Base-by-base conservation (phyloP, 1,284 basidiomycete genomes). In the Thecaphora thlaspeos region DNA sequence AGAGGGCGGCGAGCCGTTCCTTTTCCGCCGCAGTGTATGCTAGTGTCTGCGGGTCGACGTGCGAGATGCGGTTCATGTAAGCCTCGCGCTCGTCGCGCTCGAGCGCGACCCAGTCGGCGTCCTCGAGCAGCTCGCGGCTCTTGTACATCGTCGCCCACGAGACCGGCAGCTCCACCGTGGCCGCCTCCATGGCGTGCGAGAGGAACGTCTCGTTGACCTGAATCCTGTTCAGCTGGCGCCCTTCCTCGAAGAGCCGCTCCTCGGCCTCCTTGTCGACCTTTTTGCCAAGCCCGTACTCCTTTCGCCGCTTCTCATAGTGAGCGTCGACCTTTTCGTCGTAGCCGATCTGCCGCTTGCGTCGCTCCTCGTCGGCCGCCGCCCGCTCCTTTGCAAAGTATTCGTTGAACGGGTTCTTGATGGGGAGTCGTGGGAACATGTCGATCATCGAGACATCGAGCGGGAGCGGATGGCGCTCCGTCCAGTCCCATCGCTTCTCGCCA, bases 41-140 rank as follows among this genome's bases (percentile, higher is more conserved):
- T 3, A 18, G 14, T 12, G n/a, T 14, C 2, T n/a, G 4, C 5
- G 61, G 55, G 8, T 46, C 41, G 19, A 30, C 32, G 10, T n/a
- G 1, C 4, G 50, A 38, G 0, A 36, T 47, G 12, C 61, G 41
- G 10, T 18, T 17, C 24, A 47, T 41, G 17, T 47, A 64, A 0
- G 56, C 61, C 41, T 64, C 61, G 11, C 54, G 47, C 42, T 64
- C 61, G 12, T 57, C 50, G 19, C 57, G 41, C 30, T 61, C 58
- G 46, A 48, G 55, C n/a, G 43, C 14, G 17, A 47, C 45, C 62
- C 57, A 61, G 21, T 65, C 51, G 15, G 51, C 54, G 1, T 28
- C 19, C 14, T 52, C 32, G 37, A 65, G 43, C 34, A 61, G 38
- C n/a, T 65, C 46, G 1, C 49, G 22, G 44, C 58, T 61, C 8